Base-by-base conservation (phyloP, 2,329 filamentous ascomycete species). In the Aspergillus ibericus region DNA sequence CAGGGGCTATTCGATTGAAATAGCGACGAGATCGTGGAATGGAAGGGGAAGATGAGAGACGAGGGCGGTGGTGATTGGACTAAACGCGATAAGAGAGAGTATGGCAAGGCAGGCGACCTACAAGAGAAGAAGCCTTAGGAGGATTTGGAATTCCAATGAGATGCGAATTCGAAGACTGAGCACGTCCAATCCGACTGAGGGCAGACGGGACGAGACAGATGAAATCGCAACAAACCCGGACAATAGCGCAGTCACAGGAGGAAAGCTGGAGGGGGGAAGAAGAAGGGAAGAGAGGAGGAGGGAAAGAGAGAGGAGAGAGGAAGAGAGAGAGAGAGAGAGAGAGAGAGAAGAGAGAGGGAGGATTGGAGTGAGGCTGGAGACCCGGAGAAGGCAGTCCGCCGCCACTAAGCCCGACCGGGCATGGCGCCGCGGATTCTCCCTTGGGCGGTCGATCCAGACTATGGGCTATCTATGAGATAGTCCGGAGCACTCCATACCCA, bases 51-150 rank as follows among this genome's bases (percentile, higher is more conserved):
- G 55, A 61, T 50, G 61, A 64, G 44, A 59, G 59, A 68, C 50
- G 54, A 62, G 58, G 60, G 59, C 32, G 57, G 47, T 27, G 32
- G 53, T 57, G 60, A 59, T 27, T 58, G n/a, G 49, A 59, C 49
- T 44, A 52, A 58, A 62, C 54, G 57, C 59, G 55, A 66, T 64
- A 65, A 62, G 64, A 64, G 58, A 60, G 59, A 42, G 62, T 57
- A 62, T 59, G 63, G 56, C 62, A 68, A 72, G 68, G 66, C 62
- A 74, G 73, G 74, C 74, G 66, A 77, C 74, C 74, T 76, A 77
- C 73, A 75, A 77, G 74, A 74, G 74, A 74, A 76, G 73, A 74
- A 76, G 73, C 75, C 74, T 69, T 67, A 63, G 58, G 61, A 65
- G 54, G 61, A 63, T 61, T 60, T 56, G 62, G 55, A 48, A 53